Evolutionary conservation across 2,329 filamentous ascomycete genomes (phyloP), one percentile per base, ranked within the genome.

Genomic region (Phialocephala subalpina): DNA sequence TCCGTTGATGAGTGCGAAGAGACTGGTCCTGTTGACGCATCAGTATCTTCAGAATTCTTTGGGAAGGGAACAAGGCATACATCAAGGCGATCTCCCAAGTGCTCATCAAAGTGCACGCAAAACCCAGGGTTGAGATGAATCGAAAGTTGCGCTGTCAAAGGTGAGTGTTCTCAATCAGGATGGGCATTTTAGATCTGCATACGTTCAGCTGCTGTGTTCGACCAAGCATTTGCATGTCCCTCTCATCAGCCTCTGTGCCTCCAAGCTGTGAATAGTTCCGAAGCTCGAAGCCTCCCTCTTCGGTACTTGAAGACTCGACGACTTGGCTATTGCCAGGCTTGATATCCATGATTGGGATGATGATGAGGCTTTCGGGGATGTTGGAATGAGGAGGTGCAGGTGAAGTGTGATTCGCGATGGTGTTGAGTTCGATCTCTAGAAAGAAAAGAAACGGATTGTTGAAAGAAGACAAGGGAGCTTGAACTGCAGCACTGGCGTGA

Each of bases 41-140:
- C 14, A 53, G 25, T 33, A 33, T 53, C 14, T 27, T 33, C 3
- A 11, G 5, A 3, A 4, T 9, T 18, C 6, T 25, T 20, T 5
- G n/a, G 29, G 14, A 29, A 14, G 49, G 22, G 62, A 53, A 29
- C n/a, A 9, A 5, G n/a, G 40, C 69, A 67, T 72, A 77, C 63
- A 78, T 73, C 49, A 82, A 71, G 1, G 79, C 73, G 61, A 77
- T 76, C 68, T 82, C 80, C 80, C 80, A 82, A 1, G 78, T 80
- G 16, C 76, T 76, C 66, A 78, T 77, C 36, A 81, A 70, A 36
- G 80, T 78, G 29, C 77, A 76, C 0, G 78, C 76, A 66, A 82
- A 82, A 22, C 78, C 78, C 36, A 81, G 72, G 18, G 79, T 80
- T 20, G 77, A 78, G 55, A 79, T 69, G 60, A 78, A 78, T 12